Base-by-base conservation (phyloP, 2,329 filamentous ascomycete species). In the Fusarium napiforme region DNA sequence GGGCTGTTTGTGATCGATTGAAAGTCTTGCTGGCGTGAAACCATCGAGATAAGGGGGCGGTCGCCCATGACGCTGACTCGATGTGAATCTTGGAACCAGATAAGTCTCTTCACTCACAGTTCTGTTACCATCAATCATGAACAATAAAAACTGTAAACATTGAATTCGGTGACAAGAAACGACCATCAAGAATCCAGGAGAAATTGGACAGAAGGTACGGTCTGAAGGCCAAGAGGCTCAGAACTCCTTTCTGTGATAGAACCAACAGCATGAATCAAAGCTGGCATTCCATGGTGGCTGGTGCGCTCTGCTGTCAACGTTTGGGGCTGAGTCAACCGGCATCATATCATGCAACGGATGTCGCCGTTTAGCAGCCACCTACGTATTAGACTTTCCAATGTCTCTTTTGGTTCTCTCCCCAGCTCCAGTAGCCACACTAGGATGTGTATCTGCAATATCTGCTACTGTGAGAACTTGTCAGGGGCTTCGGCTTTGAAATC, bases 21-120 rank as follows among this genome's bases (percentile, higher is more conserved):
- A 2, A 53, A 21, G 14, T 5, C 32, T 37, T 16, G 23, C 10
- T 28, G 9, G 6, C 14, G 19, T 12, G 23, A 28, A 28, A 39
- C 34, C 9, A 28, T 21, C 4, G 9, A 21, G 23, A 53, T 16
- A 37, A 37, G 32, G 32, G 49, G 30, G 9, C 9, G 18, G 12
- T 16, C 12, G 4, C 18, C 21, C n/a, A 52, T 18, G 16, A 9
- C 4, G 11, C 2, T 16, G 30, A 4, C 6, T 19, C 6, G 11
- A 52, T 19, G 12, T 34, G 16, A 19, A 12, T 7, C 5, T 34
- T 19, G 1, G 28, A 14, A 5, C 23, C 11, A 19, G 8, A 9
- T 19, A 34, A 5, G 3, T 2, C 2, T 6, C 10, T 46, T 28
- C 12, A 12, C 18, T 32, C 10, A 18, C 0, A 32, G 15, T 19